A percentile compares a stretch with the other conserved stretches of the same genome.
Conservation (phyloP, 352 stramenopile species). For the Pilasporangium apinafurcum region DNA sequence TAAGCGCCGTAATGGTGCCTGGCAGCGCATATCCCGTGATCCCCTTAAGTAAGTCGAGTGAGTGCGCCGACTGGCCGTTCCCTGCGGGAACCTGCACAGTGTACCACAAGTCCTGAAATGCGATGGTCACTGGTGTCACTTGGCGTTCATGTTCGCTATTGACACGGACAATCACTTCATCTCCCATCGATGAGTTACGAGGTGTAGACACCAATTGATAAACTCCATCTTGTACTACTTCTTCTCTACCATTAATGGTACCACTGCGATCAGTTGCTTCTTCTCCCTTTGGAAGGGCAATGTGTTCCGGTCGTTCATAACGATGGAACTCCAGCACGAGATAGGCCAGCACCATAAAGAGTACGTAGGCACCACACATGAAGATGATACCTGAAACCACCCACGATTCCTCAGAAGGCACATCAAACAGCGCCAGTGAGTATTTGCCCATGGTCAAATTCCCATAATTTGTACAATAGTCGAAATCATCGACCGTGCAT, state of each 20-base stretch:
- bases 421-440: conserved; percentile 36
- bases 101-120: conserved; percentile 60
- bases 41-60: conserved; percentile 42
- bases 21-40: conserved; percentile 50
- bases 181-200: neutral
- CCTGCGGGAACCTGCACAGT: conserved; percentile 32
- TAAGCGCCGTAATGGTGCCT: conserved; percentile 60
- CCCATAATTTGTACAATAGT: conserved; percentile 32
- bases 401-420: conserved; percentile 35
- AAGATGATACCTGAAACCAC: conserved; percentile 34
- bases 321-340: conserved; percentile 53
- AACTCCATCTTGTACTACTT: neutral
- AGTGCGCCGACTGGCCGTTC: conserved; percentile 16
- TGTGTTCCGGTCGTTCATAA: conserved; percentile 50
- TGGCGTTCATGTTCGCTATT: conserved; percentile 10
- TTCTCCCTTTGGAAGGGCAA: conserved; percentile 19
- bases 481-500: conserved; percentile 26
- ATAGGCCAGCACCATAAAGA: conserved; percentile 48
- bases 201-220: conserved; percentile 25
- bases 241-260: conserved; percentile 1
- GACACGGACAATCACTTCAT: conserved; percentile 22
- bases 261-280: neutral
- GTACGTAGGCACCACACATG: conserved; percentile 32
- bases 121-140: conserved; percentile 35
- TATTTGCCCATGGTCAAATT: conserved; percentile 41